Evolutionary conservation across 2,329 filamentous ascomycete genomes (phyloP), one percentile per base, ranked within the genome.

Genomic region (Tolypocladium ovalisporum): DNA sequence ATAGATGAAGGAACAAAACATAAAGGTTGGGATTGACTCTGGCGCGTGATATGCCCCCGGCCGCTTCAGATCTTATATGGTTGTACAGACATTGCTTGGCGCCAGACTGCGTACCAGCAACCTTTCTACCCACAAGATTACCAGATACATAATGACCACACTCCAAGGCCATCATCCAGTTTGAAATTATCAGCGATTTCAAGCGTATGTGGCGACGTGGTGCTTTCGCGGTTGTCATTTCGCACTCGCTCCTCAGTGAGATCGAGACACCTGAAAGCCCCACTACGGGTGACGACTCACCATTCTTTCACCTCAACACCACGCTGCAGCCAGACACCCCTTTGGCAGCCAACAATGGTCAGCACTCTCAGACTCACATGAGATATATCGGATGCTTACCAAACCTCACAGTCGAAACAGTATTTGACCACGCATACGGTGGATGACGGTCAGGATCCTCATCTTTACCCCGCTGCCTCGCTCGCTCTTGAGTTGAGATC

Each of bases 361-460:
- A 42, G 54, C 29, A 29, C n/a, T 27, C 24, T 29, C 36, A 19
- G 35, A 52, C 6, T 32, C 29, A 52, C 29, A n/a, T 35, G 7
- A 12, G 19, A 6, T 15, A n/a, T 1, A 22, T 6, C 19, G 36
- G 22, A 56, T 27, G 56, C 56, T 61, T 27, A 62, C 53, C 15
- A 15, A 15, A 3, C 29, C 10, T 52, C 10, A 22, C 59, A 97
- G 94, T 99, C 94, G 57, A 97, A 97, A 78, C 94, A 97, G 86
- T 99, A 97, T 72, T 83, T 99, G 61, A 95, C 93, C 67, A 88
- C 88, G 64, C 90, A 96, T 73, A 93, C 91, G 49, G 84, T 96
- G 71, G 89, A 96, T 70, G 83, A 91, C 77, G 91, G 90, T 90
- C 71, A 71, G 77, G 68, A 56, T 55, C 52, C 51, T 32, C 42